phyloP scores from a whole-genome alignment of 148 eudicot species.

The Amaranthus palmeri region DNA sequence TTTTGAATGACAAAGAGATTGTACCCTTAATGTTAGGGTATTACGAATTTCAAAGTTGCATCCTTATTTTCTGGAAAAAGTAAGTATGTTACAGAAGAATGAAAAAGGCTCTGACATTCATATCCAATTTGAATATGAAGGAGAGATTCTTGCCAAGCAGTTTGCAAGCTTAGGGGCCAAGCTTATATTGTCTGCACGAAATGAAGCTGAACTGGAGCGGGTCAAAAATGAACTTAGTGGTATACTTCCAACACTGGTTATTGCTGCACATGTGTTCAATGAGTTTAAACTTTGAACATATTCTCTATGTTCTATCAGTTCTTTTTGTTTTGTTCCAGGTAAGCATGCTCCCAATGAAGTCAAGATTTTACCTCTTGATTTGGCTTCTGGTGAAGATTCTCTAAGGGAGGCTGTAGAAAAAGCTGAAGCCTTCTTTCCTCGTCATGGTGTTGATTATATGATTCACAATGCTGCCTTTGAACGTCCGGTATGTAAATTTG shows the following conservation, averaged over 20 bases:
- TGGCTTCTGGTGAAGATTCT: conserved; percentile 71
- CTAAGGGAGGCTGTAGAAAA: conserved; percentile 60
- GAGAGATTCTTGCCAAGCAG: conserved; percentile 86
- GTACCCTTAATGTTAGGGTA: no score
- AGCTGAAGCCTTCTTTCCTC: conserved; percentile 71
- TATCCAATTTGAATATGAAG: conserved; percentile 34
- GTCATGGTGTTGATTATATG: conserved; percentile 77
- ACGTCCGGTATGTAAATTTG: conserved; percentile 67
- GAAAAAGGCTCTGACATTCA: background rate
- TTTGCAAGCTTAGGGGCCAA: conserved; percentile 87
- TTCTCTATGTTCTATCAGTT: background rate
- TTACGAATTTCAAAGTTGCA: no score
- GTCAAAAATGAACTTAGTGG: conserved; percentile 77
- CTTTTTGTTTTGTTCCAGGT: conserved; percentile 36
- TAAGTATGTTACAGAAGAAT: background rate
- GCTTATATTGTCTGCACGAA: conserved; percentile 87
- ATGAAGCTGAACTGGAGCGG: conserved; percentile 70
- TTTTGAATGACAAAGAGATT: no score
- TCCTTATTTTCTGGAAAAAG: no score
- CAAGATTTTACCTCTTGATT: conserved; percentile 79
- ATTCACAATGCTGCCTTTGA: conserved; percentile 95
- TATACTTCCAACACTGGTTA: conserved; percentile 20
- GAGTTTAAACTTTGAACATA: conserved; percentile 1
- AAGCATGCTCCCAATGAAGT: conserved; percentile 79
- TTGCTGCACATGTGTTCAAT: background rate